These are phyloP conservation scores for Aureobasidium subglaciale DNA, from an alignment of 2,329 filamentous ascomycete species.

Conservation along the genomic window DNA sequence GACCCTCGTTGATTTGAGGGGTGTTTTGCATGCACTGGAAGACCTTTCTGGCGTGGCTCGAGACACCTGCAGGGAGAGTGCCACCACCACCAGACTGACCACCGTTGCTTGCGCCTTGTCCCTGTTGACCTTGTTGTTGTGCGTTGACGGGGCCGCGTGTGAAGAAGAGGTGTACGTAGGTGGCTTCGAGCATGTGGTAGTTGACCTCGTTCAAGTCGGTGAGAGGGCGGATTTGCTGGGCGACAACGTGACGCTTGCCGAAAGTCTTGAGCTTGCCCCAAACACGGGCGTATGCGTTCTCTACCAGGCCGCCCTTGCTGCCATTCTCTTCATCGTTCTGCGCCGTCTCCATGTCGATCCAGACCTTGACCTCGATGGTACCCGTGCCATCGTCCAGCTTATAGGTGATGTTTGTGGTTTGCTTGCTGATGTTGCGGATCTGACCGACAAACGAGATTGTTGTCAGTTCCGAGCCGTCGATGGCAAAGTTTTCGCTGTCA, in stretches of 20 bases:
- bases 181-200: conserved; percentile 85
- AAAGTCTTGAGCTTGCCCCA: conserved; percentile 80
- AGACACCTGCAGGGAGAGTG: conserved; percentile 42
- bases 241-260: conserved; percentile 72
- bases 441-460: conserved; percentile 84
- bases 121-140: conserved; percentile 11
- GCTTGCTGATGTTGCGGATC: conserved; percentile 77
- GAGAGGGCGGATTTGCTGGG: conserved; percentile 73
- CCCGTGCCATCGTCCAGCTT: conserved; percentile 93
- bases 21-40: conserved; percentile 61
- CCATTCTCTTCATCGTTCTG: conserved; percentile 33
- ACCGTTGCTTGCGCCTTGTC: conserved; percentile 32
- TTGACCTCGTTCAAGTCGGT: conserved; percentile 86
- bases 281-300: conserved; percentile 76
- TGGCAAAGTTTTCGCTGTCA: conserved; percentile 64
- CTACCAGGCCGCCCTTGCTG: conserved; percentile 50
- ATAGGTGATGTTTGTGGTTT: conserved; percentile 87
- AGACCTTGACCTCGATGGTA: conserved; percentile 82
- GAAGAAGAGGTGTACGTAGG: conserved; percentile 79
- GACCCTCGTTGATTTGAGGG: conserved; percentile 70
- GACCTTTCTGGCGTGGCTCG: conserved; percentile 58
- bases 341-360: conserved; percentile 60
- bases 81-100: conserved; percentile 23
- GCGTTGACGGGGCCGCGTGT: conserved; percentile 57
- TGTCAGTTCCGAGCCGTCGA: conserved; percentile 68